phyloP scores from a whole-genome alignment of 2,329 filamentous ascomycete species.

The Cordyceps fumosorosea region DNA sequence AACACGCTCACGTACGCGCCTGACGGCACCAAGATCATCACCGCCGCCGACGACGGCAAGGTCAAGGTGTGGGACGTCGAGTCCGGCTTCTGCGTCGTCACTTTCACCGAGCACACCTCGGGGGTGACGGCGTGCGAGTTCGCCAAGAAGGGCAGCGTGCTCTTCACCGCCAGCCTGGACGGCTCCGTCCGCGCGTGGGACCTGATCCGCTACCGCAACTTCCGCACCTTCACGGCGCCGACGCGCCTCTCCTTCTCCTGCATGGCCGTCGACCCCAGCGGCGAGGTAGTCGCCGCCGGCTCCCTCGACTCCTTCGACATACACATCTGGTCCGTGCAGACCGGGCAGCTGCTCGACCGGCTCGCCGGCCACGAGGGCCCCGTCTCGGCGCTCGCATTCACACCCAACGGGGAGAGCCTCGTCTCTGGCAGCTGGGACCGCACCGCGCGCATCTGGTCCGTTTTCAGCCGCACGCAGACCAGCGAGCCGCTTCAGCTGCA shows the following conservation, averaged over 20 bases:
- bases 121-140: constrained; percentile 94
- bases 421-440: constrained; percentile 95
- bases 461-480: constrained; percentile 89
- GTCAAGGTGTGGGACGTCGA: constrained; percentile 98
- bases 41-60: constrained; percentile 92
- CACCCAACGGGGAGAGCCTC: constrained; percentile 75
- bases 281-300: constrained; percentile 91
- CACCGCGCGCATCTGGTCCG: constrained; percentile 91
- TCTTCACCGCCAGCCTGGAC: constrained; percentile 92
- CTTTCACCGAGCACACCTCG: constrained; percentile 93
- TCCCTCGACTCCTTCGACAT: constrained; percentile 96
- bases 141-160: constrained; percentile 86
- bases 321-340: constrained; percentile 98
- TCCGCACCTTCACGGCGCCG: constrained; percentile 92
- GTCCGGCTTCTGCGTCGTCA: constrained; percentile 96
- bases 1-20: constrained; percentile 90
- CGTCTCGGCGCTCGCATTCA: constrained; percentile 80
- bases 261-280: constrained; percentile 92
- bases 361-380: constrained; percentile 91
- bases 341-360: constrained; percentile 86
- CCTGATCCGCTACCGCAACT: constrained; percentile 90
- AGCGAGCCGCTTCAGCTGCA: constrained; percentile 90
- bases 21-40: constrained; percentile 87
- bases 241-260: constrained; percentile 88
- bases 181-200: constrained; percentile 96